Percentiles rank a stretch among this genome's conserved stretches.
phyloP scores from a whole-genome alignment of 108 stramenopile genomes.

The Pseudonitzschia delicatissima region DNA sequence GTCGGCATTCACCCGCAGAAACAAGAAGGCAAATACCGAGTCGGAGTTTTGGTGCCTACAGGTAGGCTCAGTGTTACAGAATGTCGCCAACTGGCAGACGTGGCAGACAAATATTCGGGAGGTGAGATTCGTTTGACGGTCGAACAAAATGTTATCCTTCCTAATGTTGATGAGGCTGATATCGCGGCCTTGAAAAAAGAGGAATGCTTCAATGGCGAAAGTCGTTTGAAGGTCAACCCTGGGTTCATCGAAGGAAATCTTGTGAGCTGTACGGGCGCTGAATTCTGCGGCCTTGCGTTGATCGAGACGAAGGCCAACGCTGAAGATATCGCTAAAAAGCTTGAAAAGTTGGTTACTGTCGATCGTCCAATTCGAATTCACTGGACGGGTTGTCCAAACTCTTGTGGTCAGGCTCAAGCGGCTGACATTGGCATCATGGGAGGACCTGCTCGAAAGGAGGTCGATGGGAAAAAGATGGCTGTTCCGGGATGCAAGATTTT shows the following conservation, averaged over 20 bases:
- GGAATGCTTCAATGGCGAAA: conserved; percentile 44
- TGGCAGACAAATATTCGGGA: conserved; percentile 83
- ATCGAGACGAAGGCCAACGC: conserved; percentile 90
- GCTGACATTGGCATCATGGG: conserved; percentile 97
- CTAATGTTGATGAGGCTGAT: conserved; percentile 79
- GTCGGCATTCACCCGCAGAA: conserved; percentile 89
- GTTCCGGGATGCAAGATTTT: conserved; percentile 93
- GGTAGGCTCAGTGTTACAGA: conserved; percentile 81
- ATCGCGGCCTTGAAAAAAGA: conserved; percentile 67
- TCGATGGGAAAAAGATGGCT: conserved; percentile 83
- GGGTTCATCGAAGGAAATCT: conserved; percentile 80
- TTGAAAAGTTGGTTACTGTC: conserved; percentile 78
- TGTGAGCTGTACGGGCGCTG: conserved; percentile 94
- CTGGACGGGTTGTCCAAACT: conserved; percentile 96
- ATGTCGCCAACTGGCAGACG: conserved; percentile 73
- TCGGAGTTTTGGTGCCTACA: conserved; percentile 83
- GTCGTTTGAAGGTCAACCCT: conserved; percentile 61
- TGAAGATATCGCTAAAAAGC: conserved; percentile 59
- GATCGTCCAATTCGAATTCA: conserved; percentile 89
- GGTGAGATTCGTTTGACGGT: conserved; percentile 94
- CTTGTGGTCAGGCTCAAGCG: conserved; percentile 93
- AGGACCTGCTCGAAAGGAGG: conserved; percentile 77
- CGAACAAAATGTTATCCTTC: conserved; percentile 91
- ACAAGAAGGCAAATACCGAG: conserved; percentile 80
- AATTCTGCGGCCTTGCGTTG: conserved; percentile 90